Evolutionary conservation across 1,284 basidiomycete genomes (phyloP), one percentile per base, ranked within the genome.

Genomic region (Apiotrichum domesticum): DNA sequence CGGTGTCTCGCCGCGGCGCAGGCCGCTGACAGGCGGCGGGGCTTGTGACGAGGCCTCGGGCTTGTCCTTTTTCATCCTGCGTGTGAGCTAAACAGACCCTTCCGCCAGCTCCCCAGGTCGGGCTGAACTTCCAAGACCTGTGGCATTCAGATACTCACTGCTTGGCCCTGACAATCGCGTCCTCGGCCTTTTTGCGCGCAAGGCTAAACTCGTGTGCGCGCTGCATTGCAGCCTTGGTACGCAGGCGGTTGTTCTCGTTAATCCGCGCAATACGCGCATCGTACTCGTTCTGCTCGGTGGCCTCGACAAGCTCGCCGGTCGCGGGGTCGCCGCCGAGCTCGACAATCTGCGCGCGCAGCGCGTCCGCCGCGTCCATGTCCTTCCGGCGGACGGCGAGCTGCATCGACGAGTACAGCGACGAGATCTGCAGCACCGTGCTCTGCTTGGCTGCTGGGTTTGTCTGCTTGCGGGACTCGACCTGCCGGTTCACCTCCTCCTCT

Each of bases 171-270:
- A 73, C 63, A 33, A 72, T 67, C 6, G 71, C 71, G 35, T 71
- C 70, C 52, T 75, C 75, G 1, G 66, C 69, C 71, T 84, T 85
- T 52, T 86, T 82, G 60, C 87, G 84, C 63, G 87, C 85, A 7
- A 82, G 77, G 59, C 86, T 84, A 39, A 80, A 79, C 43, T 85
- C 70, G 75, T 94, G 91, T 0, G 89, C 87, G 62, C 83, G 84
- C 50, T 87, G 80, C 59, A 92, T 84, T 1, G 84, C 82, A 65
- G 91, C 90, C 59, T 85, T 68, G 58, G 94, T 95, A 47, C 86
- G 84, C 63, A 82, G 83, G 44, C 89, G 82, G 72, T 97, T 95
- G 52, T 90, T 83, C 75, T 93, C 90, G 71, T 94, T 95, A 58
- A 96, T 86, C 70, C 79, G 84, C 15, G 86, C 83, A 35, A 94